Percentiles rank a stretch among this genome's conserved stretches.
Evolutionary conservation across 2,329 filamentous ascomycete genomes (phyloP).

Genomic region (Hypoxylon sp.): DNA sequence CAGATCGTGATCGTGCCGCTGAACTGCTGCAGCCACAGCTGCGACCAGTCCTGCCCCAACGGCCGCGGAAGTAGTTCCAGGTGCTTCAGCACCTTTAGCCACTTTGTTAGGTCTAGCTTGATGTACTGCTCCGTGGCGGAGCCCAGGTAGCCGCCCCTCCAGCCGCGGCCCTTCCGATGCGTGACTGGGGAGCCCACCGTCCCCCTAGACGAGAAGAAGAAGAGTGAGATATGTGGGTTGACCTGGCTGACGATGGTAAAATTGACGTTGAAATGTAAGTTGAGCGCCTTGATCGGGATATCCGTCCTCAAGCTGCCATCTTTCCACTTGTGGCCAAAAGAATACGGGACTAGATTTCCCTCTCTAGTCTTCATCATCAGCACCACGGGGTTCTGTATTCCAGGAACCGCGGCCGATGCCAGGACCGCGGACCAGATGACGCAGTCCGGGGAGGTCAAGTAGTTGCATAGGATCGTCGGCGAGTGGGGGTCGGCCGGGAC

Average conservation of each 20-base stretch:
- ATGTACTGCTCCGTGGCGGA: slow-evolving; percentile 94
- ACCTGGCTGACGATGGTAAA: slow-evolving; percentile 92
- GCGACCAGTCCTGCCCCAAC: slow-evolving; percentile 94
- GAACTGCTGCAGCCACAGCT: slow-evolving; percentile 96
- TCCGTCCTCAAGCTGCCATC: slow-evolving; percentile 94
- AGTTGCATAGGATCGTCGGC: slow-evolving; percentile 91
- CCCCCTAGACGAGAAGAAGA: slow-evolving; percentile 96
- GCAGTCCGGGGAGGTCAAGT: slow-evolving; percentile 93
- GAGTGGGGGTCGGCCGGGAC: slow-evolving; percentile 96
- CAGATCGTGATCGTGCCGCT: slow-evolving; percentile 96
- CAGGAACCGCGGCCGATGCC: slow-evolving; percentile 93
- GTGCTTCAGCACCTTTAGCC: slow-evolving; percentile 93
- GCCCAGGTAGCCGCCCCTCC: slow-evolving; percentile 95
- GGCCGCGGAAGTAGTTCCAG: slow-evolving; percentile 91
- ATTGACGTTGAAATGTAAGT: slow-evolving; percentile 98
- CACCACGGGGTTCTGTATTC: slow-evolving; percentile 94
- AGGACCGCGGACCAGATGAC: slow-evolving; percentile 98
- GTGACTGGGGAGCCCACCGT: slow-evolving; percentile 93
- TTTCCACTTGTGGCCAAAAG: slow-evolving; percentile 99
- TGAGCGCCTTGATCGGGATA: slow-evolving; percentile 92
- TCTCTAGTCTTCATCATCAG: slow-evolving; percentile 88
- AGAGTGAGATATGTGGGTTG: slow-evolving; percentile 97
- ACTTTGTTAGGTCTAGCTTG: slow-evolving; percentile 96
- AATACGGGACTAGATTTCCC: slow-evolving; percentile 86
- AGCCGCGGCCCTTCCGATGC: slow-evolving; percentile 91